Base-by-base conservation (phyloP, 2,329 filamentous ascomycete genomes). In the Apiospora pterosperma region DNA sequence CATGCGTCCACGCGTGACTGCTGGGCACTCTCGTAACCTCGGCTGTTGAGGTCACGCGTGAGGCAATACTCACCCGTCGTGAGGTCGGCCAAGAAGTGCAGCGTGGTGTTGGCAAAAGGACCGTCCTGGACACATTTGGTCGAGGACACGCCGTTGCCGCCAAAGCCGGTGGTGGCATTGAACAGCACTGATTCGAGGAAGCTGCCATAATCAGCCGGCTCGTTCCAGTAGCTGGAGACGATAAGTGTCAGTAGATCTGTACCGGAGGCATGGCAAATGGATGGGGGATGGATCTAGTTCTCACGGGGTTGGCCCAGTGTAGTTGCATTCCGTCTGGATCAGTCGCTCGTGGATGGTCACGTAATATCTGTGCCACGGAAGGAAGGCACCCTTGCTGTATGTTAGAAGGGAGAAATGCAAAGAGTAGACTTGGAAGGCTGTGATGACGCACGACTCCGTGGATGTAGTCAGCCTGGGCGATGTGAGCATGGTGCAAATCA, bases 271-370 rank as follows among this genome's bases (percentile, higher is more conserved):
- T 61, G 34, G 23, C 25, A 25, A 25, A 21, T 34, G 39, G 36
- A 36, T 38, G 6, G 34, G 23, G 7, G 7, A 19, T 11, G 38
- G 19, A 6, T 11, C 11, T 41, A 41, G 38, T 41, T 11, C 69
- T 67, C 66, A 72, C 70, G 70, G 70, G 21, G 69, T 55, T 8
- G 69, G 67, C 3, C 44, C 44, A 23, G 16, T 19, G 23, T 55
- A 55, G 44, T 55, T 55, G 44, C 44, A 55, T 23, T 55, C 44
- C 5, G 16, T 23, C 44, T 23, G 16, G 44, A 55, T 3, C 44
- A 55, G 16, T 23, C 25, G 16, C 23, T 55, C 44, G 23, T 55
- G 44, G 5, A 55, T 23, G 4, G 5, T 7, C 23, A 55, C 23
- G 23, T 21, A 55, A 23, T 55, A 55, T 5, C 44, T 19, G 44